Conservation (phyloP, 495 filamentous ascomycete species). For the Talaromyces borbonicus region DNA sequence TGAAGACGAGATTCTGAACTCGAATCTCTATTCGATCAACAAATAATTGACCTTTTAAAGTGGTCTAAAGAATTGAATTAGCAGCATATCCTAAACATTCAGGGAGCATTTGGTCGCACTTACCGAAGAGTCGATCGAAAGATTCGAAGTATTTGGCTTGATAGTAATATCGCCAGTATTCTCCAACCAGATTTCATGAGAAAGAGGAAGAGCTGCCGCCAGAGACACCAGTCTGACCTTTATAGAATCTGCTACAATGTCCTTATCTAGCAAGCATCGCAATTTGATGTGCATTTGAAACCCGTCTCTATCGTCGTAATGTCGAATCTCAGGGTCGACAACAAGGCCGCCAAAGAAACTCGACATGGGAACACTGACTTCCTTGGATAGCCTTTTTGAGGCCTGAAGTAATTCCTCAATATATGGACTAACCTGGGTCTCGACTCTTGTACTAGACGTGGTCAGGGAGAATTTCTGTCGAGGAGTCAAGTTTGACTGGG, state of each 20-base stretch:
- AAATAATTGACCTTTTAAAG: constrained; percentile 65
- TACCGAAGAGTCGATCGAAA: constrained; percentile 33
- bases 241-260: constrained; percentile 55
- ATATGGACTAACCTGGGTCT: constrained; percentile 50
- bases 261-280: constrained; percentile 60
- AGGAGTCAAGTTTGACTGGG: constrained; percentile 22
- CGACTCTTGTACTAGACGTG: constrained; percentile 32
- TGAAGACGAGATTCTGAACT: constrained; percentile 58
- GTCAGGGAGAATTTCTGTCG: constrained; percentile 26
- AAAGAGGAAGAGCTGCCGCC: constrained; percentile 22
- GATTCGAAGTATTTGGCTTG: constrained; percentile 28
- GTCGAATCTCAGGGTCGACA: constrained; percentile 58
- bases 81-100: constrained; percentile 14
- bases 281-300: constrained; percentile 64
- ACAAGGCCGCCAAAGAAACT: constrained; percentile 64
- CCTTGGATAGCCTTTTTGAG: constrained; percentile 53
- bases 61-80: constrained; percentile 31
- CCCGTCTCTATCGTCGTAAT: constrained; percentile 65
- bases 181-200: constrained; percentile 36
- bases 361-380: constrained; percentile 54
- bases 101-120: constrained; percentile 7
- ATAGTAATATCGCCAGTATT: constrained; percentile 21
- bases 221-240: constrained; percentile 59
- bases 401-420: constrained; percentile 54
- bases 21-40: constrained; percentile 63